Conservation (phyloP, 1,139 yeast species). For the Entelexis paramagnoliae region DNA sequence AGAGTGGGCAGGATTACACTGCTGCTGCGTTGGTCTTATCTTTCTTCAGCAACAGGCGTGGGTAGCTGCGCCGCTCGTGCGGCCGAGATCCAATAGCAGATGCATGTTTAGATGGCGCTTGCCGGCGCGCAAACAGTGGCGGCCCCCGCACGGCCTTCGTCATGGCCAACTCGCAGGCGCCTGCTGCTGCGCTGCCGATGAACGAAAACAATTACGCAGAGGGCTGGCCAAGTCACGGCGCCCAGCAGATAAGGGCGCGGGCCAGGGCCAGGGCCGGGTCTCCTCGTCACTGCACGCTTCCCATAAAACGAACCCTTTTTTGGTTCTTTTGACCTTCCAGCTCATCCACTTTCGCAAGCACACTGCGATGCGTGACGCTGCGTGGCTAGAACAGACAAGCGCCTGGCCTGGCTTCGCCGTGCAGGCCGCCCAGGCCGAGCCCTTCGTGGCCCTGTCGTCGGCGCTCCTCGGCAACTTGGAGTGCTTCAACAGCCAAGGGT, state of each 20-base stretch:
- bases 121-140: too few species aligned
- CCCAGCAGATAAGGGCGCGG: not conserved
- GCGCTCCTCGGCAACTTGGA: not conserved
- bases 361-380: not conserved
- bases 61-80: too few species aligned
- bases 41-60: too few species aligned
- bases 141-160: too few species aligned
- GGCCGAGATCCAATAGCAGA: too few species aligned
- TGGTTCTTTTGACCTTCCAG: not conserved
- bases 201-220: too few species aligned
- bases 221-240: too few species aligned
- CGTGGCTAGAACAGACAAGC: not conserved
- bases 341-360: not conserved
- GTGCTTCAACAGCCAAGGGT: slow-evolving; percentile 3
- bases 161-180: too few species aligned
- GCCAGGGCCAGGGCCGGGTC: not conserved
- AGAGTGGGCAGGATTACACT: too few species aligned
- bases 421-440: slow-evolving; percentile 4
- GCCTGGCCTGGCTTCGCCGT: slow-evolving; percentile 2
- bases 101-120: too few species aligned
- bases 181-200: too few species aligned
- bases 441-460: slow-evolving; percentile 2
- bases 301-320: not conserved
- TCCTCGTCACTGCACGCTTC: not conserved
- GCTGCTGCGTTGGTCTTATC: too few species aligned